Percentiles rank a stretch among this genome's conserved stretches.
Evolutionary conservation across 768 basidiomycete species (phyloP).

Genomic region (Gymnopilus junonius): DNA sequence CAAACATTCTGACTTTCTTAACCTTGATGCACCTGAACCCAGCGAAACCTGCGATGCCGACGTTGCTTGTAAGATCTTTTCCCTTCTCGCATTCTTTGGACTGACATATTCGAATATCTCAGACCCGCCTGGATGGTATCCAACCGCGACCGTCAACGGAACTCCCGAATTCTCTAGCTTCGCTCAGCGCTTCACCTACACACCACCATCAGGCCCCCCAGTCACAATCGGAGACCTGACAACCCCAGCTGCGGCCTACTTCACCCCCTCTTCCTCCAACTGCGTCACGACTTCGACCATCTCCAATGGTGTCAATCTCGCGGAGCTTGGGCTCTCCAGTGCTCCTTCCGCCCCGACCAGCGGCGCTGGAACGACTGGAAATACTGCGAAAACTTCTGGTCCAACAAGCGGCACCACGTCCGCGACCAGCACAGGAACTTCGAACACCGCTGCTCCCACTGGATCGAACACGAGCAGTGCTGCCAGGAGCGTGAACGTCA

Average conservation of each 20-base stretch:
- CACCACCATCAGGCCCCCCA: slow-evolving; percentile 30
- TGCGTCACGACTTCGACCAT: slow-evolving; percentile 42
- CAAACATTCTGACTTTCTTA: not conserved
- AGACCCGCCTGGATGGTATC: slow-evolving; percentile 53
- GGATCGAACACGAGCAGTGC: slow-evolving; percentile 11
- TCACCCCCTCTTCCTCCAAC: slow-evolving; percentile 43
- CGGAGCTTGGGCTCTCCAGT: slow-evolving; percentile 27
- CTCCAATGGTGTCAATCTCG: slow-evolving; percentile 41
- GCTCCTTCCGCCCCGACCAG: slow-evolving; percentile 11
- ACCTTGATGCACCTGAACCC: not conserved
- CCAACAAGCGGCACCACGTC: not conserved
- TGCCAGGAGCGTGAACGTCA: slow-evolving; percentile 14
- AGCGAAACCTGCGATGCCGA: slow-evolving; percentile 50
- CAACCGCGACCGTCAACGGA: slow-evolving; percentile 41
- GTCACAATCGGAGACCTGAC: slow-evolving; percentile 45
- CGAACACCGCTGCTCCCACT: not conserved
- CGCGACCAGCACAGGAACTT: slow-evolving; percentile 11
- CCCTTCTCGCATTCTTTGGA: not conserved
- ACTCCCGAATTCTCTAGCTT: slow-evolving; percentile 46
- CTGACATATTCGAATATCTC: not conserved
- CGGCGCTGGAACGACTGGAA: not conserved
- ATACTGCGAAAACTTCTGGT: not conserved
- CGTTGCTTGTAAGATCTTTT: slow-evolving; percentile 38
- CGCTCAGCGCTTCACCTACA: slow-evolving; percentile 47
- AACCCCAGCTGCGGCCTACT: slow-evolving; percentile 39